Conservation (phyloP, 768 basidiomycete species). For the Auriculariales sp. region DNA sequence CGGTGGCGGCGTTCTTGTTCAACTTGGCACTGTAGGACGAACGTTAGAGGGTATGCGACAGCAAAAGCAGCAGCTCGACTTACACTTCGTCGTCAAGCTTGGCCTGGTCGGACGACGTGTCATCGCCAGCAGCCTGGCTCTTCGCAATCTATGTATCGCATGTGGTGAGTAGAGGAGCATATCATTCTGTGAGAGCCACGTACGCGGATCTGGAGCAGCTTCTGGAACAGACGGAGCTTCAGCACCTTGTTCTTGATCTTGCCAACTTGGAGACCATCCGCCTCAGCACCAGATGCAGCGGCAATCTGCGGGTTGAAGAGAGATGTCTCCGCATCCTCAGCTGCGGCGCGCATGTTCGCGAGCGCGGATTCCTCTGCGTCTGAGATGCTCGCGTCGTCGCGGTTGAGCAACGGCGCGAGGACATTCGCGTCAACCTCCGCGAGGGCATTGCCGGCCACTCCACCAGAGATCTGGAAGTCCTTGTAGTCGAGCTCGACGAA, state of each 20-base stretch:
- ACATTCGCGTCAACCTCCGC: conserved; percentile 25
- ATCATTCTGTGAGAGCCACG: not conserved
- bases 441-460: conserved; percentile 20
- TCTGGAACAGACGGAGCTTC: conserved; percentile 24
- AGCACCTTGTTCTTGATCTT: conserved; percentile 33
- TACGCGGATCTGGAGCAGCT: conserved; percentile 12
- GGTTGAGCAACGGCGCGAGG: conserved; percentile 10
- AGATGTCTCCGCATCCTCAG: conserved; percentile 23
- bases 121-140: conserved; percentile 18
- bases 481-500: conserved; percentile 10
- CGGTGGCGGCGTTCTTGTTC: conserved; percentile 21
- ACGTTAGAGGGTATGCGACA: not conserved
- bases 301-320: conserved; percentile 23
- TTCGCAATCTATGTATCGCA: conserved; percentile 20
- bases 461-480: conserved; percentile 26
- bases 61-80: not conserved
- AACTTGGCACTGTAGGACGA: conserved; percentile 17
- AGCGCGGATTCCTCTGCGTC: conserved; percentile 13
- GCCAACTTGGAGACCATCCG: conserved; percentile 21
- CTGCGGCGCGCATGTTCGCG: conserved; percentile 22
- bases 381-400: conserved; percentile 21
- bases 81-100: conserved; percentile 17
- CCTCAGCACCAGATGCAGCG: conserved; percentile 17
- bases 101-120: conserved; percentile 16
- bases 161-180: not conserved